Base-by-base conservation (phyloP, 2,329 filamentous ascomycete genomes). In the Alternaria sp. region DNA sequence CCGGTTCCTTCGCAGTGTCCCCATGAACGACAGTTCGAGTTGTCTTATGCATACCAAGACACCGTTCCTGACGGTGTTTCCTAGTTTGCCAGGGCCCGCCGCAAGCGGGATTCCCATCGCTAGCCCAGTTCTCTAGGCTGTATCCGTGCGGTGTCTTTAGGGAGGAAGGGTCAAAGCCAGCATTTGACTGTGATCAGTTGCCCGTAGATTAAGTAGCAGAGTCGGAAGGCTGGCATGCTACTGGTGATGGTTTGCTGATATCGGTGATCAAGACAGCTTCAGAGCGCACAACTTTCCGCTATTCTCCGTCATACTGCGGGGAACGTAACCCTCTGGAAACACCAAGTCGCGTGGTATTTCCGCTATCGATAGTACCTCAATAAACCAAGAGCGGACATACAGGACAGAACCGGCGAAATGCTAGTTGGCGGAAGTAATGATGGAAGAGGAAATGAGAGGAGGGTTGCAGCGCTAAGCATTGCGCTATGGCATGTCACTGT, bases 401-500 rank as follows among this genome's bases (percentile, higher is more conserved):
- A 50, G 25, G 11, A 36, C 55, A 59, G 26, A 57, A 44, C 25
- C 54, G 59, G 65, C 28, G 50, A 64, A 67, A 61, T 56, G 51
- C 45, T 55, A 56, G 62, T 62, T 64, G 58, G 62, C 54, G 68
- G 61, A 64, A 28, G 55, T 52, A 65, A 54, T 58, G 45, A 23
- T 56, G 54, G 61, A 54, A 54, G 57, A 57, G 40, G 19, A 44
- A 26, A 56, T 57, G 40, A 57, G 47, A 40, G 25, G 56, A 57
- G 40, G 45, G 19, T 26, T 23, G 15, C 51, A 30, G 51, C 54
- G 50, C 62, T 68, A 66, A 69, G 68, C 66, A 64, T 51, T 70
- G 59, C 56, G 32, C 50, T 59, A 58, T 32, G 55, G 54, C 46
- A 56, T 17, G 17, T 45, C 28, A 40, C 30, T 36, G 61, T 49